Percentiles rank a stretch among this genome's conserved stretches.
Evolutionary conservation across 2,329 filamentous ascomycete genomes (phyloP).

Genomic region (Arthroderma uncinatum): DNA sequence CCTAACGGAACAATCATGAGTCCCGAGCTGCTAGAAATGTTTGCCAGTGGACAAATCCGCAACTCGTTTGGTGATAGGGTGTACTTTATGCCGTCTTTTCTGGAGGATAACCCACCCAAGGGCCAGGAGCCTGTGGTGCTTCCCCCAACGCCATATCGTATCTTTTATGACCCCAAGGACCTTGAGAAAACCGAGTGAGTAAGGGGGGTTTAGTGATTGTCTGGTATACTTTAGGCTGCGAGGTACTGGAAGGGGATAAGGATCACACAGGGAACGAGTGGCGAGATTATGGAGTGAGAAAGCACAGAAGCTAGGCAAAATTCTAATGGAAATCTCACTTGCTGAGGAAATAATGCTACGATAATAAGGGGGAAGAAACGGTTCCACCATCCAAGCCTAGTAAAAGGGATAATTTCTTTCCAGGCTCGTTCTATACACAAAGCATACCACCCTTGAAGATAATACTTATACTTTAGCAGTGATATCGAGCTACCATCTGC

Average conservation of each 20-base stretch:
- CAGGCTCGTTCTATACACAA: background rate
- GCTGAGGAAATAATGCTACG: background rate
- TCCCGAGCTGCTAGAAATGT: constrained; percentile 4
- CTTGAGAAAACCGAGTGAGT: background rate
- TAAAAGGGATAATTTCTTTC: background rate
- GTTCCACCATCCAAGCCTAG: background rate
- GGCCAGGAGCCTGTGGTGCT: background rate
- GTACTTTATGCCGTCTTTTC: constrained; percentile 19
- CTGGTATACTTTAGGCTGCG: background rate
- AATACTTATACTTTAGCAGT: background rate
- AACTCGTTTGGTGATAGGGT: constrained; percentile 17
- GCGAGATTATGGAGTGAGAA: background rate
- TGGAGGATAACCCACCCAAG: constrained; percentile 19
- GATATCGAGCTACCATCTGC: background rate
- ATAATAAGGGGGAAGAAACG: background rate
- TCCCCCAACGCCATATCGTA: background rate
- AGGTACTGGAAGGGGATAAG: background rate
- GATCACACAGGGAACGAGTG: background rate
- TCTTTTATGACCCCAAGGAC: background rate
- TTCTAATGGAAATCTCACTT: background rate
- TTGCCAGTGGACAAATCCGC: constrained; percentile 8
- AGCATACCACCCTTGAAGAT: background rate
- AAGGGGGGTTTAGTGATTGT: background rate
- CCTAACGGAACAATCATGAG: constrained; percentile 12
- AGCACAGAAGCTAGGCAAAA: background rate